phyloP scores from a whole-genome alignment of 2,329 filamentous ascomycete species.

The Daldinia eschscholtzii region DNA sequence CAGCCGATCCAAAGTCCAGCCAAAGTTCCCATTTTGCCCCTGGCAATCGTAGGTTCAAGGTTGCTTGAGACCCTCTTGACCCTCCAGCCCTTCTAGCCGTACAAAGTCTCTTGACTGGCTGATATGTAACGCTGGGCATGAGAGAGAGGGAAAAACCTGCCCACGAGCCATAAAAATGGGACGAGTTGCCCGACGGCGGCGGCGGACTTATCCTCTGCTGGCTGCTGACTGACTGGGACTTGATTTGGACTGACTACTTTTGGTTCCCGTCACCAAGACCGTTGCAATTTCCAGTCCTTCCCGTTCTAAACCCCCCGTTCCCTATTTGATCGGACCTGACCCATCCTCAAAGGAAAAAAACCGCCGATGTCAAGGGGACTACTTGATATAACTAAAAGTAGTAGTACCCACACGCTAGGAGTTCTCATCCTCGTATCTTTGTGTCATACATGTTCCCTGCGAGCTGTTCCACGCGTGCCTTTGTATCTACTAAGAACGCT shows the following conservation, averaged over 20 bases:
- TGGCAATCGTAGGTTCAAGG: slow-evolving; percentile 38
- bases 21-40: slow-evolving; percentile 39
- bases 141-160: slow-evolving; percentile 31
- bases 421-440: slow-evolving; percentile 8
- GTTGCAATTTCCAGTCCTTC: slow-evolving; percentile 25
- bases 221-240: slow-evolving; percentile 1
- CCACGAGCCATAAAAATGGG: slow-evolving; percentile 42
- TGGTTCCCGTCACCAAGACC: slow-evolving; percentile 31
- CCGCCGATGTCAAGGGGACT: slow-evolving; percentile 23
- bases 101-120: slow-evolving; percentile 32
- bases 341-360: slow-evolving; percentile 23
- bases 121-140: slow-evolving; percentile 16
- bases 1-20: slow-evolving; percentile 40
- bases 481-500: slow-evolving; percentile 33
- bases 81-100: slow-evolving; percentile 13
- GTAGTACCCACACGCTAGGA: slow-evolving; percentile 14
- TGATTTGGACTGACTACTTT: slow-evolving; percentile 1
- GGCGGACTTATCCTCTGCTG: slow-evolving; percentile 33
- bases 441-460: slow-evolving; percentile 30
- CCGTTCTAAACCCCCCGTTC: slow-evolving; percentile 11
- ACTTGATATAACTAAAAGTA: slow-evolving; percentile 39
- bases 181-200: slow-evolving; percentile 38
- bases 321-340: slow-evolving; percentile 35
- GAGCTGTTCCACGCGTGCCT: slow-evolving; percentile 32
- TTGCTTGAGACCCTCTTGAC: slow-evolving; percentile 18